Base-by-base conservation (phyloP, 176 grass and related monocot genomes). In the Zea luxurians region DNA sequence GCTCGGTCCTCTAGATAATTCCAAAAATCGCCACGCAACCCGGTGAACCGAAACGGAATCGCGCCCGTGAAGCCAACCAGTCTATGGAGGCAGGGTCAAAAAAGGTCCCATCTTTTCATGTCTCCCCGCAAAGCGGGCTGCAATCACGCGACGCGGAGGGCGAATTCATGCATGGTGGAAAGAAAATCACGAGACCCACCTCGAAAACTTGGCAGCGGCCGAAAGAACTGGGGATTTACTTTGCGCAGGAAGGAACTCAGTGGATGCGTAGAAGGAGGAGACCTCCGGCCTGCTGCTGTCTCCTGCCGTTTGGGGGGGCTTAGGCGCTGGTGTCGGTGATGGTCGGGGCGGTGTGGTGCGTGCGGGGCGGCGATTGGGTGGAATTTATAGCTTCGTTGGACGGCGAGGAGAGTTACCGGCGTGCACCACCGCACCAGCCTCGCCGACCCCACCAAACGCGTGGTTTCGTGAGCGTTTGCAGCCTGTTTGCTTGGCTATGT, bases 171-270 rank as follows among this genome's bases (percentile, higher is more conserved):
- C 16, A n/a, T 49, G 48, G 7, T 8, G 0, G 10, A 27, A 27
- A 27, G 27, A 27, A 16, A 68, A 63, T 9, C 67, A 66, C 2
- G 59, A 76, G 5, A 80, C 81, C 71, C 83, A 87, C 75, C 86
- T 68, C 4, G 0, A 54, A 45, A 86, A 35, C 55, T 36, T 17
- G 46, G 37, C 10, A 9, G 1, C 4, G 27, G 61, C 53, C 12
- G 58, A 63, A 57, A 27, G 48, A 20, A 17, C 62, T 17, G 8
- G 13, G 36, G 10, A 35, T 37, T 53, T 48, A 10, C 48, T 49
- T 13, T 1, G 48, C 48, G 13, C 48, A 49, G 27, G 27, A 27
- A 27, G 40, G 42, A 78, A 59, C 77, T 48, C n/a, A 35, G 43
- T 35, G 18, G 50, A 9, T 6, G 48, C 13, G 66, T 41, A 0